phyloP scores from a whole-genome alignment of 2,329 filamentous ascomycete species.

The Calonectria leucothoes region DNA sequence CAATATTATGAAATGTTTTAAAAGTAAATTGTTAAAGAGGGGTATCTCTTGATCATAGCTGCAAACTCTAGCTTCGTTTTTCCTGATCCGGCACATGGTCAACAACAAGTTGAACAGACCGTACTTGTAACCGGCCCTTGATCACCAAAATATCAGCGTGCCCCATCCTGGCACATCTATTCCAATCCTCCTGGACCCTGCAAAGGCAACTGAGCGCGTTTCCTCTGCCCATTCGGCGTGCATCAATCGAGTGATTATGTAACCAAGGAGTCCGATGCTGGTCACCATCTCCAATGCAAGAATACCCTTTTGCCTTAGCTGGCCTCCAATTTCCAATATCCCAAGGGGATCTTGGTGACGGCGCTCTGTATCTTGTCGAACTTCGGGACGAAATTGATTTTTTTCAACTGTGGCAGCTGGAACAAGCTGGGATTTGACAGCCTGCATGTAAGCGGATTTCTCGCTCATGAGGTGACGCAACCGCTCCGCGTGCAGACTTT shows the following conservation, averaged over 20 bases:
- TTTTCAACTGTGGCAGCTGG: constrained; percentile 14
- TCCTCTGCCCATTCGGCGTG: constrained; percentile 40
- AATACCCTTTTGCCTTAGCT: constrained; percentile 73
- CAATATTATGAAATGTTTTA: background rate
- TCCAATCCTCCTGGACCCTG: constrained; percentile 27
- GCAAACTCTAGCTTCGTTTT: background rate
- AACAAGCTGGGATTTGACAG: constrained; percentile 35
- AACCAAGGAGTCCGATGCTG: constrained; percentile 79
- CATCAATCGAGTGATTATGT: constrained; percentile 72
- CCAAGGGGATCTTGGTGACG: constrained; percentile 81
- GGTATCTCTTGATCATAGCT: constrained; percentile 36
- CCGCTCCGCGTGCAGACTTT: constrained; percentile 50
- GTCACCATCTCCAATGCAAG: constrained; percentile 79
- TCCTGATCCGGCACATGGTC: background rate
- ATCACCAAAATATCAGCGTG: constrained; percentile 34
- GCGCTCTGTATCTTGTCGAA: constrained; percentile 21
- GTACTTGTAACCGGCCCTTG: background rate
- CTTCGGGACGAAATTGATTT: constrained; percentile 6
- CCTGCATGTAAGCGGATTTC: constrained; percentile 20
- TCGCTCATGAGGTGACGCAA: constrained; percentile 36
- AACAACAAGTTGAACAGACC: background rate
- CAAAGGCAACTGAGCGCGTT: constrained; percentile 29
- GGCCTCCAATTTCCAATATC: constrained; percentile 75
- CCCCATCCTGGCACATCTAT: constrained; percentile 36
- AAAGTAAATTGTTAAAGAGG: constrained; percentile 25